Evolutionary conservation across 768 basidiomycete genomes (phyloP).

Genomic region (Serpula lacrymans): DNA sequence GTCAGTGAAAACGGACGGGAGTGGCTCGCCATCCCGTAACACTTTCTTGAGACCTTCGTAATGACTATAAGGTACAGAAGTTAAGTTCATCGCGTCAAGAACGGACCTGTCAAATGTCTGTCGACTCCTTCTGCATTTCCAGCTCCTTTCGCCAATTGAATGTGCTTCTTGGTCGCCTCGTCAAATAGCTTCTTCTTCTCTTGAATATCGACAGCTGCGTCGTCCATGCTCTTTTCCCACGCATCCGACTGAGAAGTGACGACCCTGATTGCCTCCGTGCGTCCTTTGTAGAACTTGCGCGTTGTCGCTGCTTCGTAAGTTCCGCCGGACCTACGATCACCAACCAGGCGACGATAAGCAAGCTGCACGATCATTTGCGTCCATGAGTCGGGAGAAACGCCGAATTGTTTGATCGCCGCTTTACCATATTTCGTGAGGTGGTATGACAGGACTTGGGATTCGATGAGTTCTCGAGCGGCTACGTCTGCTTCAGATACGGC

Average conservation of each 20-base stretch:
- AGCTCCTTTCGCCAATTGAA: conserved; percentile 59
- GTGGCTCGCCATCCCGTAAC: conserved; percentile 54
- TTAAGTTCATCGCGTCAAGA: neutral
- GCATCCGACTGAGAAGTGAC: conserved; percentile 73
- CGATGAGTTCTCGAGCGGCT: conserved; percentile 54
- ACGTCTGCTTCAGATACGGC: conserved; percentile 58
- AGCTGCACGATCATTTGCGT: conserved; percentile 90
- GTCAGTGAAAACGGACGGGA: conserved; percentile 74
- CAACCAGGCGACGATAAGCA: conserved; percentile 71
- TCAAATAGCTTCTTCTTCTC: conserved; percentile 53
- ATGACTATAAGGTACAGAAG: neutral
- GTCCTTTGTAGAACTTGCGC: conserved; percentile 82
- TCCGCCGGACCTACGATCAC: conserved; percentile 56
- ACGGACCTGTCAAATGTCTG: conserved; percentile 79
- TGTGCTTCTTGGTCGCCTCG: conserved; percentile 62
- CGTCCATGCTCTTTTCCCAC: conserved; percentile 77
- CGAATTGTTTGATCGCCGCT: conserved; percentile 77
- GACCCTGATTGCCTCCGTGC: conserved; percentile 92
- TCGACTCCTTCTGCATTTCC: conserved; percentile 77
- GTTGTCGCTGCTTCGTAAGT: conserved; percentile 96
- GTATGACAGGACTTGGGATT: conserved; percentile 61
- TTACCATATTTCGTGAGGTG: conserved; percentile 79
- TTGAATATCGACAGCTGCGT: conserved; percentile 33
- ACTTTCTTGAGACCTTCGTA: conserved; percentile 66
- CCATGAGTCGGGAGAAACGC: conserved; percentile 94